phyloP scores from a whole-genome alignment of 1,284 basidiomycete species.

The Ceraceosorus bombacis region DNA sequence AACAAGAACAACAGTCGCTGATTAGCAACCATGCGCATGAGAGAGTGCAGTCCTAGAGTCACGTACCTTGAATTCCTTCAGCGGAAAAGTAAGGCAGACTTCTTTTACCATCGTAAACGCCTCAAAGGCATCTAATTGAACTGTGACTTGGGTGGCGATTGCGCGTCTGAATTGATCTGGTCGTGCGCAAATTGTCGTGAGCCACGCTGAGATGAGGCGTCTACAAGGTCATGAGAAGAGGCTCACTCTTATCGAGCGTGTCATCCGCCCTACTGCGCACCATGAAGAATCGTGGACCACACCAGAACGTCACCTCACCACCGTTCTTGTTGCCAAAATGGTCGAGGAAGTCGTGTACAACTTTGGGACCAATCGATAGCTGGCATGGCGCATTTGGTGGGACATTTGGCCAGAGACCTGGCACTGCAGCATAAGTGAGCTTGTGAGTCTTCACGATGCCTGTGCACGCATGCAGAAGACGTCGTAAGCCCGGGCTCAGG shows the following conservation, averaged over 20 bases:
- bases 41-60: background rate
- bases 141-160: constrained; percentile 13
- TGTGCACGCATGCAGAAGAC: background rate
- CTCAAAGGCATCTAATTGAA: constrained; percentile 18
- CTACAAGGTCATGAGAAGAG: background rate
- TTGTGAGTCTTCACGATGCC: constrained; percentile 32
- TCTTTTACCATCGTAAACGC: constrained; percentile 11
- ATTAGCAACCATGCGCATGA: no score
- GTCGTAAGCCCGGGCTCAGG: background rate
- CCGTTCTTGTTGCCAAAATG: background rate
- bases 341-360: constrained; percentile 2
- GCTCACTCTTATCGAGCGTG: background rate
- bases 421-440: constrained; percentile 31
- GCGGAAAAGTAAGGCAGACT: constrained; percentile 15
- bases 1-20: background rate
- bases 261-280: background rate
- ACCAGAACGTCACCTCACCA: constrained; percentile 7
- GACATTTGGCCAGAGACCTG: constrained; percentile 10
- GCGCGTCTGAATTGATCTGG: constrained; percentile 1
- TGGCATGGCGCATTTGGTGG: background rate
- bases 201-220: background rate
- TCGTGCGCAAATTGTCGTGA: background rate
- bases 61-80: constrained; percentile 18
- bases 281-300: background rate
- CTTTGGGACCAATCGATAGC: background rate